A percentile compares a stretch with the other conserved stretches of the same genome.
Evolutionary conservation across 2,329 filamentous ascomycete genomes (phyloP).

Genomic region (Alternaria brassicicola): DNA sequence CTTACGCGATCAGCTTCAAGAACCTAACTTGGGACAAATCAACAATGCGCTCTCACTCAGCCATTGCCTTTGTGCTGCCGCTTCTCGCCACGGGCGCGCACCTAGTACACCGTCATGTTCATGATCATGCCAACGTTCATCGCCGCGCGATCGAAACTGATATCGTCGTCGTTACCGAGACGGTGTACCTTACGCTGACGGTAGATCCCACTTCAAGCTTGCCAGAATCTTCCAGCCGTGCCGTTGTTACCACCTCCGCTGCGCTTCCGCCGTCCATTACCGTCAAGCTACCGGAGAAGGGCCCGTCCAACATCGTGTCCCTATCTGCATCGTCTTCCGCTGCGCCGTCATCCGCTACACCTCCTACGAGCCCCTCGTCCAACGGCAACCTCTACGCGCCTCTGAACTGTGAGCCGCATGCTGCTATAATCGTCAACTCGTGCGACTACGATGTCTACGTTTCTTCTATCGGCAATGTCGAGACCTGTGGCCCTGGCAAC

Average conservation of each 20-base stretch:
- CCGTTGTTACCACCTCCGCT: not conserved
- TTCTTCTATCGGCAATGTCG: constrained; percentile 14
- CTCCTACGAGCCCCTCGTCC: not conserved
- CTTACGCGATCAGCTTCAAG: not conserved
- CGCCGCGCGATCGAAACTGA: constrained; percentile 4
- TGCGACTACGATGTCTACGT: constrained; percentile 27
- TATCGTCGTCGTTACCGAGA: constrained; percentile 19
- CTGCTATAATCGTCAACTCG: constrained; percentile 24
- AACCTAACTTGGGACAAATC: not conserved
- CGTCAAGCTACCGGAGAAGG: not conserved
- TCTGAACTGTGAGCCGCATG: constrained; percentile 5
- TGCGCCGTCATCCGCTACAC: not conserved
- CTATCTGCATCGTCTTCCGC: not conserved
- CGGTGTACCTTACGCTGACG: constrained; percentile 10
- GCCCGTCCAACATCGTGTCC: not conserved
- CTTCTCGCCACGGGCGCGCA: constrained; percentile 2
- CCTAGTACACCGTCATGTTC: not conserved
- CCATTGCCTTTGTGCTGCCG: not conserved
- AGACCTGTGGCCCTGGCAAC: not conserved
- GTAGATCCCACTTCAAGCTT: not conserved
- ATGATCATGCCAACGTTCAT: constrained; percentile 1
- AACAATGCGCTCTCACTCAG: not conserved
- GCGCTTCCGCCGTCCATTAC: not conserved
- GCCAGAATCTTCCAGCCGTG: not conserved
- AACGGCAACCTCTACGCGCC: constrained; percentile 6